Evolutionary conservation across 1,284 basidiomycete species (phyloP).

Genomic region (Fomitopsis schrenkii): DNA sequence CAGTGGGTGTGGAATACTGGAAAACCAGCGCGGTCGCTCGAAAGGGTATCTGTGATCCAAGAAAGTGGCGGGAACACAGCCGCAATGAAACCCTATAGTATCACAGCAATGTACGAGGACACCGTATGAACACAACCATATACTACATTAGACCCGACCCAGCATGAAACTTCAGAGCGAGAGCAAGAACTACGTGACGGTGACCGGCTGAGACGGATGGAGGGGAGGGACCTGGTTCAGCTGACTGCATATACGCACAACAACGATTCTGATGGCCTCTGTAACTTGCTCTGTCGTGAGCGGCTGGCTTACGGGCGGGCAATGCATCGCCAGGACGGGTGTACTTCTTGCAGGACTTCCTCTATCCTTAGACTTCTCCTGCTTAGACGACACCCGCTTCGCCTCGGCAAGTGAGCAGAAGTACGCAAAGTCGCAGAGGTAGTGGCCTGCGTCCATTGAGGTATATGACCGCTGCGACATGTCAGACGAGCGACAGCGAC

Average conservation of each 20-base stretch:
- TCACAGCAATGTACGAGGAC: not conserved
- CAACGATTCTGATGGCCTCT: conserved; percentile 55
- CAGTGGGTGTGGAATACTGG: too few relatives aligned
- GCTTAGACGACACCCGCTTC: conserved; percentile 47
- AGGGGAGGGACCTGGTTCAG: conserved; percentile 9
- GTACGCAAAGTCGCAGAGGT: conserved; percentile 74
- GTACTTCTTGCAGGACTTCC: conserved; percentile 40
- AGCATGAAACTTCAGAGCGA: not conserved
- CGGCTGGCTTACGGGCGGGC: conserved; percentile 61
- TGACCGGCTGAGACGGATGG: not conserved
- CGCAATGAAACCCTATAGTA: not conserved
- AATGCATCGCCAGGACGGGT: conserved; percentile 66
- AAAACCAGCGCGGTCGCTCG: too few relatives aligned
- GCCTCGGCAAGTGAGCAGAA: conserved; percentile 76
- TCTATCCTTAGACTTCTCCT: conserved; percentile 40
- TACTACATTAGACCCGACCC: not conserved
- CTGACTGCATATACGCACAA: conserved; percentile 51
- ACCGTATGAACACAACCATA: not conserved
- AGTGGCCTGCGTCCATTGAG: conserved; percentile 74
- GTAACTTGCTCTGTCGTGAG: conserved; percentile 61
- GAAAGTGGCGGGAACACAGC: not conserved
- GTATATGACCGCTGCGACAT: conserved; percentile 53
- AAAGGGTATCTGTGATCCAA: too few relatives aligned
- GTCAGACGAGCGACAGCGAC: not conserved
- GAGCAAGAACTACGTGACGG: not conserved